Evolutionary conservation across 2,329 filamentous ascomycete genomes (phyloP), one percentile per base, ranked within the genome.

Genomic region (Aspergillus amoenus): DNA sequence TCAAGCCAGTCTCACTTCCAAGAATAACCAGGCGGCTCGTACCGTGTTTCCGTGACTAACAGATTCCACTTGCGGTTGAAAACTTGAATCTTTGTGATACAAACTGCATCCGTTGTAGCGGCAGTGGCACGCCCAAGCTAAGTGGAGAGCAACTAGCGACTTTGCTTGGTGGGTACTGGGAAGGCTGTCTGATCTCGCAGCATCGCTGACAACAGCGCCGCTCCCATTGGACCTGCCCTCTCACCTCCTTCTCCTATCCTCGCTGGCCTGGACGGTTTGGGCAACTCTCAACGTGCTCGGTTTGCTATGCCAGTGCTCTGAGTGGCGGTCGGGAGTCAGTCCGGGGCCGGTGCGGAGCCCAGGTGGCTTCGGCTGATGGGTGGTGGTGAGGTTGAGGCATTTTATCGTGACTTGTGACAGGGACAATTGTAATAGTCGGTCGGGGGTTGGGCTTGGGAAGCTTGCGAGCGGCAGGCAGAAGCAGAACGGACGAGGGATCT

Each of bases 271-370:
- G 52, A 55, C 52, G 12, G 11, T 41, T 55, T 48, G 24, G 52
- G 52, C 34, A 55, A 48, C 22, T 55, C 52, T 22, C n/a, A 55
- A 43, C 52, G 52, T 55, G 52, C 52, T n/a, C 37, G 22, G 17
- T n/a, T 46, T 41, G 40, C 40, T 7, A 11, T 27, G 21, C 24
- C 48, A 27, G 17, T 6, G 21, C 22, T 46, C 15, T 24, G 11
- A n/a, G 7, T 30, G 22, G n/a, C 22, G 12, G 21, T 17, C 24
- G 22, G 12, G 15, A 24, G 27, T 30, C 9, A 30, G 27, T 30
- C 27, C 27, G 11, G 12, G 13, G 34, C 12, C 5, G 34, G 15
- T 3, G 32, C 34, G 34, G 34, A 17, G 24, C 8, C 34, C 44
- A 32, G n/a, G 27, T 47, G 44, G 32, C 44, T 7, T 47, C 15